These are phyloP conservation scores for Colletotrichum lentis DNA, from an alignment of 2,329 filamentous ascomycete species.

Conservation along the genomic window DNA sequence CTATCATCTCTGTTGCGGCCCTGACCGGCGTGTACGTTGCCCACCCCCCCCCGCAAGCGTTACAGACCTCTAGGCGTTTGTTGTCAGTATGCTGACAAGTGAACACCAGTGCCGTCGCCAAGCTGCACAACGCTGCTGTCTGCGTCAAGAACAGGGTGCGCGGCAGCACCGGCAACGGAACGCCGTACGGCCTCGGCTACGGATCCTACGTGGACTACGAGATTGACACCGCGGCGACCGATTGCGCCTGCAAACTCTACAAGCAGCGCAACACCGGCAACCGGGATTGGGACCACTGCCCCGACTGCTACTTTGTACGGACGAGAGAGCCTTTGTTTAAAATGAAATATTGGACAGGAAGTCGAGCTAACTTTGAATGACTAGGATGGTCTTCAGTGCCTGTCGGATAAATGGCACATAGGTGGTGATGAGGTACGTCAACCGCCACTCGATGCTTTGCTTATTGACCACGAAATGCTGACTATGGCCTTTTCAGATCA, in stretches of 20 bases:
- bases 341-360: no score
- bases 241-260: slow-evolving; percentile 38
- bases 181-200: slow-evolving; percentile 25
- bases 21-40: slow-evolving; percentile 15
- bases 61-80: no score
- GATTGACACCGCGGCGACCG: slow-evolving; percentile 30
- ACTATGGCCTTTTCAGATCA: neutral
- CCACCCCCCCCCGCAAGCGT: no score
- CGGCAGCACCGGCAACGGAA: slow-evolving; percentile 27
- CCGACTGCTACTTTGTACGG: slow-evolving; percentile 35
- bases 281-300: slow-evolving; percentile 39
- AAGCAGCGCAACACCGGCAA: slow-evolving; percentile 37
- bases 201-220: slow-evolving; percentile 30
- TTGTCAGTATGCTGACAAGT: neutral
- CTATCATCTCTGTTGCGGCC: neutral
- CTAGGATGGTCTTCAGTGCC: slow-evolving; percentile 33
- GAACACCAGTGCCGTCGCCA: slow-evolving; percentile 11
- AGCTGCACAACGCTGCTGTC: slow-evolving; percentile 27
- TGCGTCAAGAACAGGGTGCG: slow-evolving; percentile 7
- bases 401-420: slow-evolving; percentile 33
- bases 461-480: neutral
- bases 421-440: slow-evolving; percentile 36
- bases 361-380: no score
- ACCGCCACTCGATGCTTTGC: neutral
- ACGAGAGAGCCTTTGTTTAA: accelerated